Evolutionary conservation across 441 rosid genomes (phyloP), one percentile per base, ranked within the genome.

Genomic region (Gossypium lobatum): DNA sequence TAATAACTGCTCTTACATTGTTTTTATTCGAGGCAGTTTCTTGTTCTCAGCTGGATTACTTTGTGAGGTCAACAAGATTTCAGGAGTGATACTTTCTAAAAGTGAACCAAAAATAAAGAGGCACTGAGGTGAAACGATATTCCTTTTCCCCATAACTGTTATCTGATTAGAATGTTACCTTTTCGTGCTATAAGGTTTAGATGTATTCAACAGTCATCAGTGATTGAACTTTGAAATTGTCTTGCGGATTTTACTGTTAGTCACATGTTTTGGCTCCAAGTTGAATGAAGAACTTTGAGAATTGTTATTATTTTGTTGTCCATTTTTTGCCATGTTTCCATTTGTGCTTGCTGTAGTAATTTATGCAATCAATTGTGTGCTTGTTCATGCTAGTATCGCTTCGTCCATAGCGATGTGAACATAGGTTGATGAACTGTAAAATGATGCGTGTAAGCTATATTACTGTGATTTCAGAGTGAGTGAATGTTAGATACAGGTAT

Each of bases 1-100:
- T 17, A 70, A 52, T 65, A 10, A 18, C 28, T 28, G 1, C 18
- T 2, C 48, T 69, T 13, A 20, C 48, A 55, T 31, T 55, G 3
- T 58, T 69, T 21, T 34, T 34, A 77, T 21, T 77, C 59, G 14
- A 62, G 76, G 88, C 91, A 86, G 96, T 79, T 89, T 91, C 82
- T 81, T 92, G 82, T 92, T 92, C 86, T 92, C 97, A 0, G 87
- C 81, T 57, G 92, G 86, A 73, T 80, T 92, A 21, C 79, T 92
- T 21, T 88, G 88, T 3, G 93, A 93, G 84, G 78, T 87, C 76
- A 90, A 86, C 91, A 87, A 89, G 84, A 85, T 89, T 57, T 90
- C 89, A 0, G 87, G 90, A 34, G 20, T 11, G 74, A 50, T 28
- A 42, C 80, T 89, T 23, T 76, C 91, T 14, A 90, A 83, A 73